Conservation (phyloP, 371 early-diverging fungal species). For the Apophysomyces variabilis region DNA sequence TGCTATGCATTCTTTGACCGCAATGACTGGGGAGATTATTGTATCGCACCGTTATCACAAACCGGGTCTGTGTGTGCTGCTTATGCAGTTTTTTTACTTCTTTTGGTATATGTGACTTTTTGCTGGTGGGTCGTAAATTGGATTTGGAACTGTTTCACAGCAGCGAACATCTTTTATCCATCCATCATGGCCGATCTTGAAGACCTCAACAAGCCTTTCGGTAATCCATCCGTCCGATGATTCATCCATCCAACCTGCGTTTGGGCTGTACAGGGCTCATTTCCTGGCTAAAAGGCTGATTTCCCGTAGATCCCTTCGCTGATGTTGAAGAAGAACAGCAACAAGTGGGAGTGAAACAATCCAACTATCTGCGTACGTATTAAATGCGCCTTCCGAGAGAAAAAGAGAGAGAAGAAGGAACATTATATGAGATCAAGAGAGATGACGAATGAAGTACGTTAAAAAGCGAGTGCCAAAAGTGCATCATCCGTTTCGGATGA, state of each 20-base stretch:
- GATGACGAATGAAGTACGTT: not conserved
- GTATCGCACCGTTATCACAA: no score
- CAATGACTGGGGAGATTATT: no score
- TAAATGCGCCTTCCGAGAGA: not conserved
- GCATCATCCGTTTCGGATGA: constrained; percentile 23
- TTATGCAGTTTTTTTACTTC: not conserved
- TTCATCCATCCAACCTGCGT: constrained; percentile 2
- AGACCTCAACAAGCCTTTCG: constrained; percentile 48
- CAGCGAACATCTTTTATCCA: constrained; percentile 14
- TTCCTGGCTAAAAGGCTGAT: constrained; percentile 15
- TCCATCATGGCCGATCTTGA: constrained; percentile 43
- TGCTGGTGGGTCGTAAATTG: not conserved
- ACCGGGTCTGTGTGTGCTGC: no score
- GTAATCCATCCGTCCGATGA: constrained; percentile 21
- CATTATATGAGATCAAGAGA: constrained; percentile 2
- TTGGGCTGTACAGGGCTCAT: constrained; percentile 9
- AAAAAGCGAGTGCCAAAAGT: not conserved
- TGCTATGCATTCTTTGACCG: no score
- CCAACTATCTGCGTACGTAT: constrained; percentile 80
- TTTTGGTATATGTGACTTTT: not conserved
- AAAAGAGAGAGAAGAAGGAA: constrained; percentile 14
- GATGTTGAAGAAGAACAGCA: constrained; percentile 73
- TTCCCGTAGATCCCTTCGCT: constrained; percentile 74
- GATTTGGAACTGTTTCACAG: not conserved
- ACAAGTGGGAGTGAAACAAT: constrained; percentile 40